Evolutionary conservation across 306 rosid species (phyloP).

Genomic region (Crataegus laevigata): DNA sequence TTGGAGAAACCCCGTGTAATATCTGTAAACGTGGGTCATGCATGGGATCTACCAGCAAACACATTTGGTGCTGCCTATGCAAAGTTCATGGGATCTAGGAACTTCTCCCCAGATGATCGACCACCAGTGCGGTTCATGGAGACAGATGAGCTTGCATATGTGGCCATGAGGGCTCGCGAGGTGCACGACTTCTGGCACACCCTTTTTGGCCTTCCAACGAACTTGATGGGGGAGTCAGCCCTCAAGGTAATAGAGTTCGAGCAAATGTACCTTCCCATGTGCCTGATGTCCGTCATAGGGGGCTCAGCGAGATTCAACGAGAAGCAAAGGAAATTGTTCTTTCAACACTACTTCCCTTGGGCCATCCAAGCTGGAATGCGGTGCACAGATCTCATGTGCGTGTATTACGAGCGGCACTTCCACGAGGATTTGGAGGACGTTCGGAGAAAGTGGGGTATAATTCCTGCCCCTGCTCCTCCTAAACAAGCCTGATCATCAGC

Average conservation of each 20-base stretch:
- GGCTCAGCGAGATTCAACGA: conserved; percentile 67
- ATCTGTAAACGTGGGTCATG: conserved; percentile 69
- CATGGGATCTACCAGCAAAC: conserved; percentile 72
- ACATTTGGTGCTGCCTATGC: conserved; percentile 94
- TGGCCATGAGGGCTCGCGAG: conserved; percentile 85
- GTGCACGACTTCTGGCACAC: conserved; percentile 97
- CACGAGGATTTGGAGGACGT: conserved; percentile 74
- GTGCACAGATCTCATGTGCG: conserved; percentile 78
- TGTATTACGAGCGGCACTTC: conserved; percentile 79
- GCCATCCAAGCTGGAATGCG: conserved; percentile 71
- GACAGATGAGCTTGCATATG: conserved; percentile 71
- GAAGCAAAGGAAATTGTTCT: conserved; percentile 71
- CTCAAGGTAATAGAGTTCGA: conserved; percentile 81
- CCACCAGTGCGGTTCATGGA: conserved; percentile 94
- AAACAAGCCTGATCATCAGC: conserved; percentile 16
- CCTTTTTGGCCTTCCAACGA: conserved; percentile 77
- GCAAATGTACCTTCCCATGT: conserved; percentile 89
- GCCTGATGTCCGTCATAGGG: conserved; percentile 61
- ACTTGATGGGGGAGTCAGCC: conserved; percentile 86
- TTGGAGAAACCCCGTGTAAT: conserved; percentile 68
- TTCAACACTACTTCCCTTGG: conserved; percentile 85
- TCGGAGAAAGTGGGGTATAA: conserved; percentile 65
- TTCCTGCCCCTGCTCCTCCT: conserved; percentile 54
- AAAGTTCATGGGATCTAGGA: conserved; percentile 91
- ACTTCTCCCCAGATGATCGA: conserved; percentile 89